A percentile compares a stretch with the other conserved stretches of the same genome.
phyloP scores from a whole-genome alignment of 139 green algal genomes.

The Zygnema circumcarinatum region DNA sequence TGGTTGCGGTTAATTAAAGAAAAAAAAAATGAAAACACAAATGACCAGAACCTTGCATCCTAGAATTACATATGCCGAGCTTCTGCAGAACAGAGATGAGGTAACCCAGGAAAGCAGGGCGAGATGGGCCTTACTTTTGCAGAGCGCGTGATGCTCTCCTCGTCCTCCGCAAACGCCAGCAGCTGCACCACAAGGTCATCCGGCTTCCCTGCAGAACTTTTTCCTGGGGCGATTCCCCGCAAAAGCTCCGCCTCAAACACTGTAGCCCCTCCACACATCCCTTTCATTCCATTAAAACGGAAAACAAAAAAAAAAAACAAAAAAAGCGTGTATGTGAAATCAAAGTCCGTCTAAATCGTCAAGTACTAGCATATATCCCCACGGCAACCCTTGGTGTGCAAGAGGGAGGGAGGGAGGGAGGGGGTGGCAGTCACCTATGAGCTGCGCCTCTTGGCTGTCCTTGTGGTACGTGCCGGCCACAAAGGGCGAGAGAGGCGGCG shows the following conservation, averaged over 20 bases:
- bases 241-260: neutral
- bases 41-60: neutral
- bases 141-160: neutral
- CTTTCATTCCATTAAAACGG: too few relatives aligned
- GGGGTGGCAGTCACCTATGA: neutral
- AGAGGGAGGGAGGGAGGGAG: neutral
- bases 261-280: neutral
- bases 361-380: neutral
- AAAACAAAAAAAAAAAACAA: neutral
- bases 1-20: neutral
- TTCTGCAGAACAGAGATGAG: neutral
- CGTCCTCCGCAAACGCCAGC: constrained; percentile 46
- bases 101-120: neutral
- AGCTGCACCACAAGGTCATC: constrained; percentile 1
- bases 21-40: neutral
- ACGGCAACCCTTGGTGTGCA: too few relatives aligned
- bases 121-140: neutral
- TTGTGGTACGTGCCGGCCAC: neutral
- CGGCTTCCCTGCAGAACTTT: neutral
- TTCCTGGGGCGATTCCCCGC: neutral
- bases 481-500: neutral
- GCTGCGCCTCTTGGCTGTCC: neutral
- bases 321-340: neutral
- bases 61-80: too few relatives aligned
- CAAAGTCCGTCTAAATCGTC: neutral